Conservation (phyloP, 768 basidiomycete genomes). For the Podaxis sp. region DNA sequence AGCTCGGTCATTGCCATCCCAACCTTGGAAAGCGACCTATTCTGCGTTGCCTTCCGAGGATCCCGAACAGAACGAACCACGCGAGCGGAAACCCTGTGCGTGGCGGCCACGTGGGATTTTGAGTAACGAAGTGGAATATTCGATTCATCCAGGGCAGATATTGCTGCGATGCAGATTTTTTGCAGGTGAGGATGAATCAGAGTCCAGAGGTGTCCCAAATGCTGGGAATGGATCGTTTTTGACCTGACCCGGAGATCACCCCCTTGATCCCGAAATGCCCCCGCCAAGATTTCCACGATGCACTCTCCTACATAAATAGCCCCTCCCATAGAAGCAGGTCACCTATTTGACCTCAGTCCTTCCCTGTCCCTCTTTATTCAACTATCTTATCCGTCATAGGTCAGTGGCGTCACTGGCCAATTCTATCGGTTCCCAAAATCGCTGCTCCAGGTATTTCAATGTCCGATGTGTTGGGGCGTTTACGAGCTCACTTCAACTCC, state of each 20-base stretch:
- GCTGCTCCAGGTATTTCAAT: slow-evolving; percentile 11
- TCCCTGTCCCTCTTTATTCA: slow-evolving; percentile 23
- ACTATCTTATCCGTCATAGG: slow-evolving; percentile 20
- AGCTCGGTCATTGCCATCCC: slow-evolving; percentile 13
- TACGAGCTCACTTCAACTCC: neutral
- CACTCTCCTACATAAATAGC: slow-evolving; percentile 33
- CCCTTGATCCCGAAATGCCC: slow-evolving; percentile 39
- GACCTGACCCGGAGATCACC: slow-evolving; percentile 37
- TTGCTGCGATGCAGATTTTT: neutral
- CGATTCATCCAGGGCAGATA: slow-evolving; percentile 6
- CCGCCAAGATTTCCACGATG: slow-evolving; percentile 40
- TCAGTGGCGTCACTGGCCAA: slow-evolving; percentile 7
- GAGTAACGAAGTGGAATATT: slow-evolving; percentile 1
- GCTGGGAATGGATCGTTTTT: slow-evolving; percentile 12
- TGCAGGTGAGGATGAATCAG: slow-evolving; percentile 5
- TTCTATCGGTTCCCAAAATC: slow-evolving; percentile 5
- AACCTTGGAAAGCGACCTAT: slow-evolving; percentile 9
- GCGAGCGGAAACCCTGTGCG: slow-evolving; percentile 25
- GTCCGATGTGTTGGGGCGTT: slow-evolving; percentile 3
- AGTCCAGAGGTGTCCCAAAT: neutral
- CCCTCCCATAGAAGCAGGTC: slow-evolving; percentile 20
- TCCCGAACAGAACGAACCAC: slow-evolving; percentile 20
- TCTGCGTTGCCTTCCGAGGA: slow-evolving; percentile 23
- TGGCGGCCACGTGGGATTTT: slow-evolving; percentile 38
- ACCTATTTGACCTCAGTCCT: slow-evolving; percentile 14